Base-by-base conservation (phyloP, 352 stramenopile genomes). In the Globisporangium cystogenes region DNA sequence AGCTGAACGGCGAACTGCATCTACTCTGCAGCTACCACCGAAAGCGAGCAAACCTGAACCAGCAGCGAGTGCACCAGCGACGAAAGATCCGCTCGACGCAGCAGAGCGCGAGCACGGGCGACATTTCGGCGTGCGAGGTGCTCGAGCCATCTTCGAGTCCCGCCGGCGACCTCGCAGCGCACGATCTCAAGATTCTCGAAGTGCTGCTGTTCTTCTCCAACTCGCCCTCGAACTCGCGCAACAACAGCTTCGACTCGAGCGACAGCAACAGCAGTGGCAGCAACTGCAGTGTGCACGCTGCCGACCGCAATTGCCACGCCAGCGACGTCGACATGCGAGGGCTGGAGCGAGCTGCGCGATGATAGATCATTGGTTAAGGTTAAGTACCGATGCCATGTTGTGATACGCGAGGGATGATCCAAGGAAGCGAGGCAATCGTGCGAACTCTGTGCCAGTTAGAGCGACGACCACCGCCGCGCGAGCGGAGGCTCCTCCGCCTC, bases 11-110 rank as follows among this genome's bases (percentile, higher is more conserved):
- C 6, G 60, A 74, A 20, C 44, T 45, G 26, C 70, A 79, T 40
- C 60, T 61, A 23, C 62, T 79, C 20, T 79, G 69, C 36, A 52
- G 68, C 18, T 62, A 61, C 27, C 69, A 79, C 44, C 69, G 66
- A 5, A 51, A 46, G 7, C 68, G 70, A 33, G 66, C 66, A 18
- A 79, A 79, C 55, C 47, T 65, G 39, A 74, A 75, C 57, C 70
- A 76, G 53, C 63, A 62, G 20, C 63, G 59, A 7, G 60, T 68
- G 59, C 58, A 70, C 35, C 51, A 74, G 50, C 65, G 65, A 18
- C 64, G 64, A 15, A 58, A 58, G 52, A 29, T 58, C n/a, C 53
- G 35, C 8, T 15, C 24, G 10, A 51, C 41, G 24, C 44, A 52
- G 16, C 35, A 24, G 8, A 36, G 23, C 2, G 21, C 20, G 16